Conservation (phyloP, 768 basidiomycete species). For the Phlegmacium glaucopus region DNA sequence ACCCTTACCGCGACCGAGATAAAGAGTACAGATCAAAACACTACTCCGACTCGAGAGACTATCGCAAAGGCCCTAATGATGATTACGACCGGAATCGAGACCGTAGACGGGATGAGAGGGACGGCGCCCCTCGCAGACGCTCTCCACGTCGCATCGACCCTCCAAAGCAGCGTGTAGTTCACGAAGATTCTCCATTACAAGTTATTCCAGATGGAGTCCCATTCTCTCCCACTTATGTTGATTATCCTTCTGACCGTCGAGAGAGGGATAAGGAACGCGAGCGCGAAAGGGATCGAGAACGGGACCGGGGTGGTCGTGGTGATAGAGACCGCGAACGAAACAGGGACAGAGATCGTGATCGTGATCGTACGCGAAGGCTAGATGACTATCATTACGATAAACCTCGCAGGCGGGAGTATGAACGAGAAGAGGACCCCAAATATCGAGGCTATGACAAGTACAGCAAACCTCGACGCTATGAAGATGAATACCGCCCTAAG, state of each 20-base stretch:
- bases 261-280: slow-evolving; percentile 10
- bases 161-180: slow-evolving; percentile 18
- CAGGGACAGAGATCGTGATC: slow-evolving; percentile 18
- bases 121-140: neutral
- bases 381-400: slow-evolving; percentile 1
- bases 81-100: slow-evolving; percentile 16
- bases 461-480: slow-evolving; percentile 15
- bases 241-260: slow-evolving; percentile 7
- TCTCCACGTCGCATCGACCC: slow-evolving; percentile 7
- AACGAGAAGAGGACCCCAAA: slow-evolving; percentile 9
- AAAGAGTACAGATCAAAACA: slow-evolving; percentile 14
- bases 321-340: slow-evolving; percentile 16
- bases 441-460: slow-evolving; percentile 14
- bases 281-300: slow-evolving; percentile 11
- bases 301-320: slow-evolving; percentile 11
- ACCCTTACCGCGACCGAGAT: slow-evolving; percentile 13
- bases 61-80: slow-evolving; percentile 16
- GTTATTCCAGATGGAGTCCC: slow-evolving; percentile 17
- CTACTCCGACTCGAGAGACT: slow-evolving; percentile 12
- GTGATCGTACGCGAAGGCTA: slow-evolving; percentile 11
- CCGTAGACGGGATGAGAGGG: slow-evolving; percentile 10
- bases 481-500: slow-evolving; percentile 17
- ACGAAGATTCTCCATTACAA: slow-evolving; percentile 19
- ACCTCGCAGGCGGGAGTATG: slow-evolving; percentile 5
- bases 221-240: slow-evolving; percentile 15